These are phyloP conservation scores for Leptomonas seymouri DNA, from an alignment of 208 protist species.

Conservation along the genomic window DNA sequence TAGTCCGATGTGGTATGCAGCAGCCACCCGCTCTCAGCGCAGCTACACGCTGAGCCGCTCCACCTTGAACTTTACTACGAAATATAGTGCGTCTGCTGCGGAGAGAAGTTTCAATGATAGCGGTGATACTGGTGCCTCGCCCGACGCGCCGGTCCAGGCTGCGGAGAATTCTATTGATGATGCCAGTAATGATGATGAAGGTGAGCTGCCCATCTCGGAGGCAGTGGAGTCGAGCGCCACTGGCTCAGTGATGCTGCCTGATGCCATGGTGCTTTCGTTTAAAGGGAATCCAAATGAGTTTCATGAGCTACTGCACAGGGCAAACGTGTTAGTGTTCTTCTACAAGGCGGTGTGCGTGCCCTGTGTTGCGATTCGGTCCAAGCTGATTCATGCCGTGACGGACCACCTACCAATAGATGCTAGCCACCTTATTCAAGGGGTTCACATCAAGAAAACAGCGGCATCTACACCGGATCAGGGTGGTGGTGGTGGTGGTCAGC, in stretches of 20 bases:
- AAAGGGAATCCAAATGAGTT: slow-evolving; percentile 51
- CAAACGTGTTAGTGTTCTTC: slow-evolving; percentile 75
- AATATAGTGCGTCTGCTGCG: not conserved
- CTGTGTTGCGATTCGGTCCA: slow-evolving; percentile 54
- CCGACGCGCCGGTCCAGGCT: not conserved
- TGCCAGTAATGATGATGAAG: not conserved
- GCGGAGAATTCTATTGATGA: not conserved
- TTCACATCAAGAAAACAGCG: not conserved
- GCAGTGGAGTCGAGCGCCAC: not conserved
- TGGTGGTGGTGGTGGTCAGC: not conserved
- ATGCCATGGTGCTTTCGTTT: slow-evolving; percentile 48
- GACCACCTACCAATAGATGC: slow-evolving; percentile 21
- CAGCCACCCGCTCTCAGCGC: slow-evolving; percentile 10
- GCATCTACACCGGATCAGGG: not conserved
- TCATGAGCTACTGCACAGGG: slow-evolving; percentile 35
- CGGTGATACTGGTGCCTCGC: not conserved
- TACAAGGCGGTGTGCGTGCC: slow-evolving; percentile 73
- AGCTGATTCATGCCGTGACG: slow-evolving; percentile 43
- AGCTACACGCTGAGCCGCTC: slow-evolving; percentile 10
- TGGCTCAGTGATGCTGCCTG: slow-evolving; percentile 10
- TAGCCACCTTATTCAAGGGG: not conserved
- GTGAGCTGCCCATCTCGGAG: not conserved
- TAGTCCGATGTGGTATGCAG: slow-evolving; percentile 16
- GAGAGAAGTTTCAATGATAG: not conserved
- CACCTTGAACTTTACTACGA: slow-evolving; percentile 7